Conservation (phyloP, 495 filamentous ascomycete genomes). For the Eremomyces bilateralis region DNA sequence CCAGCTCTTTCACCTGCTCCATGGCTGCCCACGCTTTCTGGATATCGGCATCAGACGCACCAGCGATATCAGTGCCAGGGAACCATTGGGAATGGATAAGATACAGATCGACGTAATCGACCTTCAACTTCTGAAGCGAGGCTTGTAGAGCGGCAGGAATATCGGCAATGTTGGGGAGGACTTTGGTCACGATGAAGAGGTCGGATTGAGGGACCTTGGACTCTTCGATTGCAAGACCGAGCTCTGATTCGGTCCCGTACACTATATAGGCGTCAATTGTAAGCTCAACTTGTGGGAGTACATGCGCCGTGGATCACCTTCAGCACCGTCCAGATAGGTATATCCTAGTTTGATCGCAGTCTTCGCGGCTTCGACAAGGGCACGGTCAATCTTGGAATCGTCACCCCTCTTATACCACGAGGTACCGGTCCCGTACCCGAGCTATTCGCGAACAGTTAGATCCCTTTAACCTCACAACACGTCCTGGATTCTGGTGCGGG, state of each 20-base stretch:
- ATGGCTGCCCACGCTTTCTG: conserved; percentile 55
- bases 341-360: conserved; percentile 50
- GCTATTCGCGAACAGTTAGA: conserved; percentile 18
- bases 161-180: conserved; percentile 34
- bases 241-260: conserved; percentile 59
- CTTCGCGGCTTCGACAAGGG: conserved; percentile 36
- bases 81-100: conserved; percentile 62
- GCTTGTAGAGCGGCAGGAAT: conserved; percentile 40
- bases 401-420: conserved; percentile 32
- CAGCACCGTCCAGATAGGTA: conserved; percentile 58
- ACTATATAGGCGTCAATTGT: conserved; percentile 19
- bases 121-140: conserved; percentile 51
- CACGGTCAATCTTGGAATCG: conserved; percentile 24
- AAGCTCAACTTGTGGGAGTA: neutral
- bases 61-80: no score
- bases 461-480: neutral
- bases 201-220: conserved; percentile 40
- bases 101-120: conserved; percentile 71
- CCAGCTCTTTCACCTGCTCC: conserved; percentile 48
- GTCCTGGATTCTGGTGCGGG: neutral
- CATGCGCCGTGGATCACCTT: conserved; percentile 21
- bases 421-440: conserved; percentile 52
- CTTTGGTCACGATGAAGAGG: conserved; percentile 62
- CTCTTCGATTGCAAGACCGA: conserved; percentile 53
- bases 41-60: conserved; percentile 35